A percentile compares a stretch with the other conserved stretches of the same genome.
These are phyloP conservation scores for Populus hybrid DNA, from an alignment of 441 rosid genomes.

Conservation along the genomic window DNA sequence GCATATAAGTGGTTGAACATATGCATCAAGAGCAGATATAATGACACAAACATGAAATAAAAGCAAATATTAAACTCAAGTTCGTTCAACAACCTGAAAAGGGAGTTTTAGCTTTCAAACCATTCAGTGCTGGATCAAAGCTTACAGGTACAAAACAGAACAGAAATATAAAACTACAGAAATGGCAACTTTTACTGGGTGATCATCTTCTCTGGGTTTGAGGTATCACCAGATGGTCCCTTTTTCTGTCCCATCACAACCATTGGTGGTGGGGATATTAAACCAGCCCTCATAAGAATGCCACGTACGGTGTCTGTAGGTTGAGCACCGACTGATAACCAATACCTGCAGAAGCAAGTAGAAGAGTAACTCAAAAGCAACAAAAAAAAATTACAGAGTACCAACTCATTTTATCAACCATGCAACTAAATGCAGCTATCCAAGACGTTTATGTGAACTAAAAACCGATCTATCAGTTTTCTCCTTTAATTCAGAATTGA, in stretches of 20 bases:
- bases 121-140: background rate
- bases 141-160: background rate
- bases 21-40: background rate
- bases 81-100: constrained; percentile 6
- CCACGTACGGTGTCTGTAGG: constrained; percentile 29
- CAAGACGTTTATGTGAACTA: background rate
- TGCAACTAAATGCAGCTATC: background rate
- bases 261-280: constrained; percentile 27
- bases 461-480: background rate
- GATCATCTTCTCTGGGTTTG: background rate
- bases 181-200: background rate
- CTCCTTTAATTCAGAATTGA: background rate
- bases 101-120: background rate
- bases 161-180: background rate
- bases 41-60: background rate
- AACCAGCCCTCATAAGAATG: constrained; percentile 27
- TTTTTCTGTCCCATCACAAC: constrained; percentile 22
- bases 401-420: background rate
- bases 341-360: constrained; percentile 21
- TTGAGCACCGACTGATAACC: constrained; percentile 36
- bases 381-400: background rate
- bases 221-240: background rate
- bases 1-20: background rate
- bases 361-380: background rate
- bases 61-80: background rate